A percentile compares a stretch with the other conserved stretches of the same genome.
Evolutionary conservation across 306 rosid genomes (phyloP).

Genomic region (Canavalia ensiformis): DNA sequence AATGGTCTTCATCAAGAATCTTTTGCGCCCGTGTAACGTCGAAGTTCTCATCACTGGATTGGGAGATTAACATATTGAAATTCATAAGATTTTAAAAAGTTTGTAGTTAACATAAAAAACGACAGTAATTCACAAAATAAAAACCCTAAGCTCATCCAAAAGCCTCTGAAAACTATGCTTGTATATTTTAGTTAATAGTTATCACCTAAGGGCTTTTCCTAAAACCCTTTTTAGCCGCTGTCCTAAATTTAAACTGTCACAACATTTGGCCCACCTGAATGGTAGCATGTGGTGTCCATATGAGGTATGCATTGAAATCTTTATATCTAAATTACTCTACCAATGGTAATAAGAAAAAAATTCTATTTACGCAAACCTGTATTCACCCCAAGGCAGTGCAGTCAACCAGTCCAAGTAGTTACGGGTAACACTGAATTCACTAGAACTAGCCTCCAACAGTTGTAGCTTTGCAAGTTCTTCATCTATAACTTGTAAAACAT

Average conservation of each 20-base stretch:
- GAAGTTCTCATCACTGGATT: constrained; percentile 92
- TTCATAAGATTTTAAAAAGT: constrained; percentile 1
- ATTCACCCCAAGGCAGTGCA: constrained; percentile 96
- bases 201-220: constrained; percentile 29
- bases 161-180: constrained; percentile 16
- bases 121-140: constrained; percentile 19
- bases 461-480: constrained; percentile 96
- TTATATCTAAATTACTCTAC: constrained; percentile 1
- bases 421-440: constrained; percentile 98
- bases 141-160: constrained; percentile 29
- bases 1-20: constrained; percentile 99
- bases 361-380: constrained; percentile 69
- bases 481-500: constrained; percentile 93
- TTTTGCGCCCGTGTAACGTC: constrained; percentile 88
- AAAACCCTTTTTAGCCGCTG: constrained; percentile 9
- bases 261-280: constrained; percentile 27
- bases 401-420: constrained; percentile 99
- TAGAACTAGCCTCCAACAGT: constrained; percentile 95
- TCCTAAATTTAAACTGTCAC: constrained; percentile 23
- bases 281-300: not conserved
- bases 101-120: constrained; percentile 18
- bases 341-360: constrained; percentile 26
- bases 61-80: constrained; percentile 45
- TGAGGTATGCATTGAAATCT: constrained; percentile 21
- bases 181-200: constrained; percentile 29